Evolutionary conservation across 2,329 filamentous ascomycete genomes (phyloP), one percentile per base, ranked within the genome.

Genomic region (Metarhizium guizhouense): DNA sequence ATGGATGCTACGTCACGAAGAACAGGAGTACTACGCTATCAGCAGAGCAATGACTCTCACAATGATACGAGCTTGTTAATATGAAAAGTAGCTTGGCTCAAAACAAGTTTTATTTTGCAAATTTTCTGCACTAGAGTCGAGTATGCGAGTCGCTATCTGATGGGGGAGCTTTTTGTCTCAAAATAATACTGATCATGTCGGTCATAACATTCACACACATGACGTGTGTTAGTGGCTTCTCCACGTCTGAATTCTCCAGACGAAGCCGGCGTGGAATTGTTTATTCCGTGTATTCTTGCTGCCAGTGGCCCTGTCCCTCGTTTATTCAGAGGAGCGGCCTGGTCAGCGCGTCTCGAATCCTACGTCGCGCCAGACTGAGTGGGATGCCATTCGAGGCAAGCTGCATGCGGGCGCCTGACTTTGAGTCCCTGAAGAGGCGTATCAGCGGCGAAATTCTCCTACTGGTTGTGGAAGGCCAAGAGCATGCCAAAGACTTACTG

Each of bases 401-500:
- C 20, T 36, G 55, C 45, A 51, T 43, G 18, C 54, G 51, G n/a
- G 43, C 45, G 5, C 16, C 30, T 7, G 54, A 38, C 29, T 55
- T 56, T 2, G 54, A 20, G 47, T 57, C 51, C 29, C 56, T 57
- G 32, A 29, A 29, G 30, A 36, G n/a, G 36, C 10, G 36, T 18
- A 18, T 51, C 47, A 52, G 51, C 40, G 40, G 20, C 32, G 7
- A 2, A 25, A 29, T 29, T 43, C 25, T 8, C 0, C 10, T 16
- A 3, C 4, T 30, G 4, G n/a, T 30, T 18, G 6, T 13, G 7
- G 8, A 16, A 38, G 36, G 20, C 4, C 29, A 40, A 48, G 52
- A 18, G 14, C 11, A 6, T n/a, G 13, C 18, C 14, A 29, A 29
- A 32, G 29, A 55, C 52, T 53, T 57, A 67, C 43, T 65, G 61